Evolutionary conservation across 768 basidiomycete species (phyloP).

Genomic region (Suillus brevipes): DNA sequence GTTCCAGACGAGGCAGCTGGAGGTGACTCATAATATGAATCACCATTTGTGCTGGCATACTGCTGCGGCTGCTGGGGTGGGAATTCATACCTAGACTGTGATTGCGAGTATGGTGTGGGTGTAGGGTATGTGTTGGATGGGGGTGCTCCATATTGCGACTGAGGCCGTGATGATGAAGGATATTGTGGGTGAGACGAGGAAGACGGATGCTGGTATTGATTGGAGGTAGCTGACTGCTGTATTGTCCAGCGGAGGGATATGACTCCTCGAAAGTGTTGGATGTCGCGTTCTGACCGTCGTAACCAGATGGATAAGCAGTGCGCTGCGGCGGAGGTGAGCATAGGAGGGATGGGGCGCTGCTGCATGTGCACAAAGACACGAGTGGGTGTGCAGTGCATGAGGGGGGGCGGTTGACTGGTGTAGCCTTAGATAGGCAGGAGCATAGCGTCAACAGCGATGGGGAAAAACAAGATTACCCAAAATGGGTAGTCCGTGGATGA

Average conservation of each 20-base stretch:
- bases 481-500: not conserved
- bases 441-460: too few relatives aligned
- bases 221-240: slow-evolving; percentile 23
- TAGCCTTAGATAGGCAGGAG: too few relatives aligned
- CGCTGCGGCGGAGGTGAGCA: slow-evolving; percentile 20
- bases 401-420: too few relatives aligned
- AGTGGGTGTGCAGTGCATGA: too few relatives aligned
- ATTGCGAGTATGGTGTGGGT: slow-evolving; percentile 26
- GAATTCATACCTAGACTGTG: slow-evolving; percentile 24
- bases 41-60: slow-evolving; percentile 15
- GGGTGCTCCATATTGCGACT: slow-evolving; percentile 19
- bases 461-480: too few relatives aligned
- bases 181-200: slow-evolving; percentile 25
- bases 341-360: too few relatives aligned
- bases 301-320: slow-evolving; percentile 21
- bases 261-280: slow-evolving; percentile 27
- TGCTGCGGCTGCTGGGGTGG: slow-evolving; percentile 27
- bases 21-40: slow-evolving; percentile 27
- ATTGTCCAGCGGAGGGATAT: slow-evolving; percentile 20
- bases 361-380: too few relatives aligned
- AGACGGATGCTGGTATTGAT: slow-evolving; percentile 19
- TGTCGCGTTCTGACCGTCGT: slow-evolving; percentile 21
- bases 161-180: slow-evolving; percentile 26
- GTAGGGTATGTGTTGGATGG: slow-evolving; percentile 17
- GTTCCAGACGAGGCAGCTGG: slow-evolving; percentile 18